Base-by-base conservation (phyloP, 2,329 filamentous ascomycete species). In the Blastomyces gilchristii region DNA sequence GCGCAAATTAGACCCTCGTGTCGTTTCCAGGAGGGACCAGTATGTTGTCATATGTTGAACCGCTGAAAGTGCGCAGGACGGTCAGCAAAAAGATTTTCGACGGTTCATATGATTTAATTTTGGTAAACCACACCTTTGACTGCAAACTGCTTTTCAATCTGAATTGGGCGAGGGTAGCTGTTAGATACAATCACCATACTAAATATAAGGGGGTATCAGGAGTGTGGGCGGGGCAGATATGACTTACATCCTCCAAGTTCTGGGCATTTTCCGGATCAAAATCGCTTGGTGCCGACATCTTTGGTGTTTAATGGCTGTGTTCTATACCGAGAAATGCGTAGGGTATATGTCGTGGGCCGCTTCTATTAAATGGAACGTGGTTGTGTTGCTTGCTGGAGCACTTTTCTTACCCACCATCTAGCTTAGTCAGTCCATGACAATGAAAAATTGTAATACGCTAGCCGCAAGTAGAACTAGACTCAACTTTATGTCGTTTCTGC, bases 131-230 rank as follows among this genome's bases (percentile, higher is more conserved):
- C 71, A 91, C 89, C 89, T 82, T 97, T 97, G 71, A 99, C 94
- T 39, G 94, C 94, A 72, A 99, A 99, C 77, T 97, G 94, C 83
- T 97, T 96, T 84, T 99, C 94, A 75, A 99, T 97, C 90, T 96
- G 68, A 52, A 58, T 56, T 45, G 49, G 12, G 43, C 22, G n/a
- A 41, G 45, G 22, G 5, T 25, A 61, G 28, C 22, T 16, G 60
- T 62, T 47, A 62, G 60, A 9, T 12, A 25, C 25, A n/a, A 37
- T 37, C 43, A 22, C 25, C 9, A 39, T 12, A 9, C 14, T 45
- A 45, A 3, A 47, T 18, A 11, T 39, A 11, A 31, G 16, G 12
- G 5, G 58, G 52, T 37, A 37, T 16, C 43, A 14, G 58, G 9
- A 25, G 7, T 2, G 9, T 60, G 54, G 47, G 58, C 62, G 60